Evolutionary conservation across 2,329 filamentous ascomycete genomes (phyloP).

Genomic region (Aspergillus sojae): DNA sequence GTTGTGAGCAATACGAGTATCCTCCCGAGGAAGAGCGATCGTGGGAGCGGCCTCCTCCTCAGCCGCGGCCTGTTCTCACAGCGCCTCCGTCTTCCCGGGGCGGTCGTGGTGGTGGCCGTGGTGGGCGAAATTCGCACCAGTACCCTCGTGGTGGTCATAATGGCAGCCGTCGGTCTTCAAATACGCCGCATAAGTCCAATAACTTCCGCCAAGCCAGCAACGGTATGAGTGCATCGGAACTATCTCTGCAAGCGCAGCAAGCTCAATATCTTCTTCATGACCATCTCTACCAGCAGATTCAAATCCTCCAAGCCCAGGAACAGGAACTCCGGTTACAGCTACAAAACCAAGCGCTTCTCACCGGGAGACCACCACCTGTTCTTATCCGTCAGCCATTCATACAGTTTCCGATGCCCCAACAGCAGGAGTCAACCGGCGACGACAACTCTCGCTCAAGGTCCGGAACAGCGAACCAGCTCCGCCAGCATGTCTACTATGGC

Average conservation of each 20-base stretch:
- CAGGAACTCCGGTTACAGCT: constrained; percentile 52
- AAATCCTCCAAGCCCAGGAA: constrained; percentile 53
- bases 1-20: constrained; percentile 85
- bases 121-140: constrained; percentile 53
- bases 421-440: constrained; percentile 36
- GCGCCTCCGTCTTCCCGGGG: constrained; percentile 49
- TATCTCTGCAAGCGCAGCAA: constrained; percentile 48
- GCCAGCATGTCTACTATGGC: constrained; percentile 39
- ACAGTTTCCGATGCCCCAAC: constrained; percentile 43
- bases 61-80: constrained; percentile 58
- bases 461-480: constrained; percentile 39
- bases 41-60: constrained; percentile 60
- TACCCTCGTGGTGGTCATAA: constrained; percentile 51
- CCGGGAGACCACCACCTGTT: constrained; percentile 41
- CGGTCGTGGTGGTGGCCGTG: constrained; percentile 52
- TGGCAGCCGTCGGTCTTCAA: constrained; percentile 58
- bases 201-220: constrained; percentile 42
- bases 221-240: constrained; percentile 39
- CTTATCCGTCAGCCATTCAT: constrained; percentile 46
- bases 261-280: constrained; percentile 53
- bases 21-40: constrained; percentile 74
- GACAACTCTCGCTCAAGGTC: constrained; percentile 42
- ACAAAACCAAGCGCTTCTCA: constrained; percentile 48
- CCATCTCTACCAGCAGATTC: constrained; percentile 53
- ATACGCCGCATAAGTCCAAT: constrained; percentile 51